Base-by-base conservation (phyloP, 73 alveolate genomes). In the Paramecium tetraurelia region DNA sequence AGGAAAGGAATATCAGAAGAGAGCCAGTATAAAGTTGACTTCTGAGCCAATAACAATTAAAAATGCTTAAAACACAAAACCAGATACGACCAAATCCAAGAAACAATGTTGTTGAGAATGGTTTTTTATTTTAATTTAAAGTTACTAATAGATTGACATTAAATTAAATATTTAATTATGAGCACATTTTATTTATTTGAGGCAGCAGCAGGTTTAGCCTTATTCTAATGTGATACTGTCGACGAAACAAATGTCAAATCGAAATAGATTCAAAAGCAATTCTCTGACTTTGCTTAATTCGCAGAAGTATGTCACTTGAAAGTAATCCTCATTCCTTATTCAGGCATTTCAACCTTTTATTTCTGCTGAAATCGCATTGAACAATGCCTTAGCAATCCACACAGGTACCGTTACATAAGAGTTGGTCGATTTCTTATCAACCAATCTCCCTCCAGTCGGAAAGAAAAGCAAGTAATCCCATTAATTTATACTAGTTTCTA, bases 161-260 rank as follows among this genome's bases (percentile, higher is more conserved):
- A 29, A 72, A 72, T 72, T 72, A 72, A 72, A 72, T 72, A 36
- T 72, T 72, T 72, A 72, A 72, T 72, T 44, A 80, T 80, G 90
- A 80, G 90, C 72, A 80, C 90, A 80, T 80, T 41, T 41, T 80
- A 80, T 46, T 46, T 80, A 22, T 80, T 41, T 80, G 90, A 80
- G 57, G 72, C 48, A 24, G 90, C 90, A 14, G 90, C 76, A 44
- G 90, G 90, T 31, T 80, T 80, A 40, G 70, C 90, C 46, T 35
- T 80, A 40, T 80, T 80, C 7, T 80, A 80, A 80, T 80, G 90
- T 80, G 90, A 80, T 48, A 80, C 58, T 27, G 33, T 80, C 4
- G 90, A 80, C 43, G 90, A 80, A 46, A 80, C 90, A 44, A 80
- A 80, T 80, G 75, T 80, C 16, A 80, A 80, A 46, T 31, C 90